These are phyloP conservation scores for Parietichytrium sp. DNA, from an alignment of 108 stramenopile species.

Conservation along the genomic window DNA sequence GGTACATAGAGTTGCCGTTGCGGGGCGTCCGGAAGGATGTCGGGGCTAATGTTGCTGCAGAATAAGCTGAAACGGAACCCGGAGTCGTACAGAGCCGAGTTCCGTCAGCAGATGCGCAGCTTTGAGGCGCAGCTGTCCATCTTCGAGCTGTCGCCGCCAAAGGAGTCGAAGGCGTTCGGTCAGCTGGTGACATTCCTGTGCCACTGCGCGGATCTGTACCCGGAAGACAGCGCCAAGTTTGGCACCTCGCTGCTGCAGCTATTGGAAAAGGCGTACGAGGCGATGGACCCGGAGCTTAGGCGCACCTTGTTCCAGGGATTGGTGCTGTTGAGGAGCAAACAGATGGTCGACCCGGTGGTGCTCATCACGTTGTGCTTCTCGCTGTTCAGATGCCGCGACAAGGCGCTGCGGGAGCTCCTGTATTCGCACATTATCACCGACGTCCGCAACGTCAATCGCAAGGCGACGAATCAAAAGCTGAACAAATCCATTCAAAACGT, in stretches of 20 bases:
- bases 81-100: constrained; percentile 85
- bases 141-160: constrained; percentile 70
- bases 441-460: constrained; percentile 69
- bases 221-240: constrained; percentile 70
- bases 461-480: constrained; percentile 30
- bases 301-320: constrained; percentile 79
- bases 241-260: constrained; percentile 74
- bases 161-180: constrained; percentile 65
- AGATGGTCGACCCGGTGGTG: constrained; percentile 71
- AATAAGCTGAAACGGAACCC: constrained; percentile 95
- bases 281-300: constrained; percentile 78
- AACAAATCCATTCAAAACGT: constrained; percentile 65
- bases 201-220: constrained; percentile 76
- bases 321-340: constrained; percentile 85
- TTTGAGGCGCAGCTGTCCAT: constrained; percentile 71
- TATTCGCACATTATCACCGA: constrained; percentile 87
- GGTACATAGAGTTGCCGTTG: too few species aligned
- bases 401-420: constrained; percentile 75
- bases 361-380: constrained; percentile 86
- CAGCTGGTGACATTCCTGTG: constrained; percentile 68
- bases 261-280: constrained; percentile 59
- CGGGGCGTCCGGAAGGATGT: background rate
- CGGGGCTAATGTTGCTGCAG: constrained; percentile 77
- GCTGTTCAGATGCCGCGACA: constrained; percentile 83
- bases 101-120: constrained; percentile 75